A percentile compares a stretch with the other conserved stretches of the same genome.
Conservation (phyloP, 1,284 basidiomycete genomes). For the Tilletia indica region DNA sequence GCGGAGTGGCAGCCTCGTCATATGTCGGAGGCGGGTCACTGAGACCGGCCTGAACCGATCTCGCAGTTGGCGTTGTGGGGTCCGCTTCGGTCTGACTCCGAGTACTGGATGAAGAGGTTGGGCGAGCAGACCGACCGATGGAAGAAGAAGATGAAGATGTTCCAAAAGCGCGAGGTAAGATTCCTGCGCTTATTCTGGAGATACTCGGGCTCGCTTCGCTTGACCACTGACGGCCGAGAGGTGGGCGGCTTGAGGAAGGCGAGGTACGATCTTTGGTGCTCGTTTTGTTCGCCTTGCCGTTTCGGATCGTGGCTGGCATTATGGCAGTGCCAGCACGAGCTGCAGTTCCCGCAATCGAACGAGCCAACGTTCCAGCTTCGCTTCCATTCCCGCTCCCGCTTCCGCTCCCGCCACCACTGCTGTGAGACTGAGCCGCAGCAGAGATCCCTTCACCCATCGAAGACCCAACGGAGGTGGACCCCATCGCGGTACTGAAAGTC, state of each 20-base stretch:
- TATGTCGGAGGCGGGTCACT: slow-evolving; percentile 7
- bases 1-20: slow-evolving; percentile 7
- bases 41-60: neutral
- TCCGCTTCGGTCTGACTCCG: too few relatives aligned
- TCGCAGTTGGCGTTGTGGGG: too few relatives aligned
- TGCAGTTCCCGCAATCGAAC: slow-evolving; percentile 38
- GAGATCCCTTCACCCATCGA: neutral
- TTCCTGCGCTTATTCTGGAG: too few relatives aligned
- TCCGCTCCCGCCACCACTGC: slow-evolving; percentile 17
- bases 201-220: too few relatives aligned
- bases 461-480: neutral
- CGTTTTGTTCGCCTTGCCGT: neutral
- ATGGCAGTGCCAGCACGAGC: slow-evolving; percentile 46
- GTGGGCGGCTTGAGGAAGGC: too few relatives aligned
- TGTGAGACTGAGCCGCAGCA: neutral
- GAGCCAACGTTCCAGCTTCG: slow-evolving; percentile 29
- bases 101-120: too few relatives aligned
- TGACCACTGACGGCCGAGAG: too few relatives aligned
- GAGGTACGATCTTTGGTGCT: too few relatives aligned
- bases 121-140: too few relatives aligned
- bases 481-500: neutral
- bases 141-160: too few relatives aligned
- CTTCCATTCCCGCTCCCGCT: slow-evolving; percentile 12
- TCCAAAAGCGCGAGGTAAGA: too few relatives aligned
- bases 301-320: slow-evolving; percentile 35